A percentile compares a stretch with the other conserved stretches of the same genome.
phyloP scores from a whole-genome alignment of 176 grass and related monocot species.

The Paspalum notatum region DNA sequence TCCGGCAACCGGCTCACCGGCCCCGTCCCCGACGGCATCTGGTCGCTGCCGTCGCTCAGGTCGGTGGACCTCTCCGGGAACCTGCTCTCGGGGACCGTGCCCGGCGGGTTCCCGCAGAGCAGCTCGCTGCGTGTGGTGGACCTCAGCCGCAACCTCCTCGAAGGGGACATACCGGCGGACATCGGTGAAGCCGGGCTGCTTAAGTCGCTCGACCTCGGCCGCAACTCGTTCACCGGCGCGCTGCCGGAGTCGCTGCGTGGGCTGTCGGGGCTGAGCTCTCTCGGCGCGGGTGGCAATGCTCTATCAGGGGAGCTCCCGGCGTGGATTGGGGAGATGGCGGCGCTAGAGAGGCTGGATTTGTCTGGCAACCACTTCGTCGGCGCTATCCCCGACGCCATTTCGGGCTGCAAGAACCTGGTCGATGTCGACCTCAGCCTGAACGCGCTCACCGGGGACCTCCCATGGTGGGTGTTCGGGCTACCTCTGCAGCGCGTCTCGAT shows the following conservation, averaged over 20 bases:
- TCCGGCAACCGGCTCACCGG: constrained; percentile 64
- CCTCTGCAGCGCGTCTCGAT: constrained; percentile 53
- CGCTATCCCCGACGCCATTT: constrained; percentile 56
- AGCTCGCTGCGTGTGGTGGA: constrained; percentile 51
- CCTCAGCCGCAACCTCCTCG: constrained; percentile 60
- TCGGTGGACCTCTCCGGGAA: constrained; percentile 81
- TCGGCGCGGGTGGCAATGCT: constrained; percentile 55
- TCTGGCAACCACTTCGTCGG: constrained; percentile 66
- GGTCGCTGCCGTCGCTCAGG: constrained; percentile 58
- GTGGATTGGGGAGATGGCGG: constrained; percentile 80
- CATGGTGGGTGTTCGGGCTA: constrained; percentile 64
- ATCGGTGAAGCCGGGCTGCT: constrained; percentile 59
- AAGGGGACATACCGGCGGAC: constrained; percentile 67
- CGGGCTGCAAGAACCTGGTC: constrained; percentile 48
- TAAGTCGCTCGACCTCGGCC: constrained; percentile 63
- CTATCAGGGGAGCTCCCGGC: constrained; percentile 55
- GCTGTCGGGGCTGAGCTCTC: constrained; percentile 55
- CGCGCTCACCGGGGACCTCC: constrained; percentile 63
- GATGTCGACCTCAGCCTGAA: constrained; percentile 67
- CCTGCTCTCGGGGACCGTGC: constrained; percentile 50
- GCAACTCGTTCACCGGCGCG: constrained; percentile 61
- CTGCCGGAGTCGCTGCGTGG: constrained; percentile 61
- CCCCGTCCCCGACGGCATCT: constrained; percentile 54
- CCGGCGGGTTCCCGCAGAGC: constrained; percentile 55
- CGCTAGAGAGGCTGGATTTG: constrained; percentile 66